These are phyloP conservation scores for Polytrichum commune DNA, from an alignment of 225 moss, liverwort and hornwort genomes.

Conservation along the genomic window DNA sequence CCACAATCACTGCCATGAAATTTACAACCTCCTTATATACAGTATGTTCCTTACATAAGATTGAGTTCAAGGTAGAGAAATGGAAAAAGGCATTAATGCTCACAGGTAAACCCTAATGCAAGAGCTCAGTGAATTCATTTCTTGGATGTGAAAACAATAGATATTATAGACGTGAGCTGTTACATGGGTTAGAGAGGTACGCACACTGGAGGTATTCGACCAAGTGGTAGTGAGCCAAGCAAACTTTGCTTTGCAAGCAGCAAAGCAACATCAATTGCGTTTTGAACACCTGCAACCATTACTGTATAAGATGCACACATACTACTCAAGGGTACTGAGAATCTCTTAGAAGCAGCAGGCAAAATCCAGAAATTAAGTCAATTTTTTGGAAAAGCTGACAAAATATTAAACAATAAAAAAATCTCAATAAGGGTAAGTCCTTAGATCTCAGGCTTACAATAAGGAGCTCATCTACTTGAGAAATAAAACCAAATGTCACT, in stretches of 20 bases:
- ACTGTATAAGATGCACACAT: background rate
- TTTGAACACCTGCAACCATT: constrained; percentile 63
- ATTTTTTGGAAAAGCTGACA: too few relatives aligned
- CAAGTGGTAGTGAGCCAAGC: constrained; percentile 63
- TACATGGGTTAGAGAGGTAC: constrained; percentile 20
- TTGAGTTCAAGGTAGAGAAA: background rate
- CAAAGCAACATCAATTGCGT: constrained; percentile 74
- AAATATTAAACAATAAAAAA: too few relatives aligned
- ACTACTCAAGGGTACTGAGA: background rate
- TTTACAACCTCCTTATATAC: background rate
- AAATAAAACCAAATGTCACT: too few relatives aligned
- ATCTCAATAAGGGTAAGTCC: too few relatives aligned
- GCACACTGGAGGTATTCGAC: constrained; percentile 93
- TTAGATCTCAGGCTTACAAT: too few relatives aligned
- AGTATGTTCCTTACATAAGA: too few relatives aligned
- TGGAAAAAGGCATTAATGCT: background rate
- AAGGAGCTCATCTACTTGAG: too few relatives aligned
- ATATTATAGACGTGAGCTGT: too few relatives aligned
- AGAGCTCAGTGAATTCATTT: background rate
- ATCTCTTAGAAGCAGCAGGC: too few relatives aligned
- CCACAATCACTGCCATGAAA: background rate
- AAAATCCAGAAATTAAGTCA: too few relatives aligned
- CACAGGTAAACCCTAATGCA: background rate
- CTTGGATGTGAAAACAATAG: background rate
- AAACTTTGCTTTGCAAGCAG: constrained; percentile 76